Evolutionary conservation across 1,284 basidiomycete genomes (phyloP), one percentile per base, ranked within the genome.

Genomic region (Fistulinella cinereoalba): DNA sequence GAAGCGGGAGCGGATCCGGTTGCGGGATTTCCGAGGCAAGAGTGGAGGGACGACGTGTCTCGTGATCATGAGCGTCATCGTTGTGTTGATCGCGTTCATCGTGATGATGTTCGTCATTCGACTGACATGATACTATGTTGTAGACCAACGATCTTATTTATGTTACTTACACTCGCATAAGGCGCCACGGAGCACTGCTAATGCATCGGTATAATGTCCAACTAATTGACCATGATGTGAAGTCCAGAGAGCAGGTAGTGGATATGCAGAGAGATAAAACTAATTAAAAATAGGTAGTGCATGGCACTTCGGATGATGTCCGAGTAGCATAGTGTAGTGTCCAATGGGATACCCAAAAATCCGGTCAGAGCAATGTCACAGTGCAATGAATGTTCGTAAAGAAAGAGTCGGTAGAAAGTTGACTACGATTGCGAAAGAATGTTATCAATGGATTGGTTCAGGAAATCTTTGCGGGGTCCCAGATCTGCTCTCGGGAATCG

Each of bases 401-500:
- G 16, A 44, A 43, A 19, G 36, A 47, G 31, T 40, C 22, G 38
- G 47, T 47, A 28, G 21, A 49, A 38, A 16, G 36, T 33, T 40
- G 16, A 52, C 46, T 74, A 88, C 63, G 85, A 80, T 71, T 88
- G 83, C 22, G 88, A 89, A 56, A 93, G 80, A 61, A 95, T 92
- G 67, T 78, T 79, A 68, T 97, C 93, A 59, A 97, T 96, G 53
- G 89, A 85, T 58, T 85, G 80, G 66, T 97, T 97, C 73, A 97
- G 72, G 70, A 89, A 85, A 71, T 89, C 81, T 74, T 88, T 85
- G 59, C 83, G 79, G 43, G 73, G 68, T 16, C 80, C 70, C 45
- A 97, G 76, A 64, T 95, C 88, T 46, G 94, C 94, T 67, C 87
- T 89, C 18, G 93, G 93, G 84, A 92, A 97, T 41, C 85, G 80